phyloP scores from a whole-genome alignment of 441 rosid species.

The Erysimum pusillum region DNA sequence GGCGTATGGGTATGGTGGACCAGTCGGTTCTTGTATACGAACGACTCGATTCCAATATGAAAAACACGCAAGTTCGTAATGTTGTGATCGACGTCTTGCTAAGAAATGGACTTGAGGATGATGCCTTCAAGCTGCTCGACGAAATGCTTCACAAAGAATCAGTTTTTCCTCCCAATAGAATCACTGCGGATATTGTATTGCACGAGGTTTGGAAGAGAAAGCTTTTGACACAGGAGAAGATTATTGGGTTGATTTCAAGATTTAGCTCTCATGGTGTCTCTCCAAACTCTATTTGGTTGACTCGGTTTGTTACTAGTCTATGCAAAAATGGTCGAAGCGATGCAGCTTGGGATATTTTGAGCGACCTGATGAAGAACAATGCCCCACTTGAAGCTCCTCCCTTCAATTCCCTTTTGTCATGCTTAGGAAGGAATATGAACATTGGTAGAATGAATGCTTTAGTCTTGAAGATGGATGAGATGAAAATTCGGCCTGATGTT shows the following conservation, averaged over 20 bases:
- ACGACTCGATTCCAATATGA: conserved; percentile 48
- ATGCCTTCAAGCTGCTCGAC: conserved; percentile 73
- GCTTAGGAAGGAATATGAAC: conserved; percentile 56
- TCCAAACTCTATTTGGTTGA: conserved; percentile 51
- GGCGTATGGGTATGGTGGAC: conserved; percentile 54
- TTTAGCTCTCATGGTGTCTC: conserved; percentile 53
- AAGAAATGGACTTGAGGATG: conserved; percentile 49
- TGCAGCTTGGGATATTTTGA: conserved; percentile 58
- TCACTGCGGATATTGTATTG: too few relatives aligned
- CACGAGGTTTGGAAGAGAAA: too few relatives aligned
- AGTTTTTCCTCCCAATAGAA: too few relatives aligned
- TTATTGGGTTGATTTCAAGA: conserved; percentile 49
- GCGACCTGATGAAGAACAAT: conserved; percentile 51
- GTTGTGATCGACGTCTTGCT: conserved; percentile 45
- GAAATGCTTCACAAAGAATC: too few relatives aligned
- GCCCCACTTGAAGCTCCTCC: conserved; percentile 49
- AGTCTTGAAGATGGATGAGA: too few relatives aligned
- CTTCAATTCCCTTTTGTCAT: conserved; percentile 66
- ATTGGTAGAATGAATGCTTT: conserved; percentile 63
- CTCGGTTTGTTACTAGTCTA: conserved; percentile 51
- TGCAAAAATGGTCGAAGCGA: conserved; percentile 49
- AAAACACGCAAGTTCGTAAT: conserved; percentile 54
- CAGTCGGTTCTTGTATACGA: conserved; percentile 50
- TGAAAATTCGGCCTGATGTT: too few relatives aligned
- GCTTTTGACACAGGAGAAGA: conserved; percentile 47